Base-by-base conservation (phyloP, 225 moss, liverwort and hornwort species). In the Sphagnum tenellum region DNA sequence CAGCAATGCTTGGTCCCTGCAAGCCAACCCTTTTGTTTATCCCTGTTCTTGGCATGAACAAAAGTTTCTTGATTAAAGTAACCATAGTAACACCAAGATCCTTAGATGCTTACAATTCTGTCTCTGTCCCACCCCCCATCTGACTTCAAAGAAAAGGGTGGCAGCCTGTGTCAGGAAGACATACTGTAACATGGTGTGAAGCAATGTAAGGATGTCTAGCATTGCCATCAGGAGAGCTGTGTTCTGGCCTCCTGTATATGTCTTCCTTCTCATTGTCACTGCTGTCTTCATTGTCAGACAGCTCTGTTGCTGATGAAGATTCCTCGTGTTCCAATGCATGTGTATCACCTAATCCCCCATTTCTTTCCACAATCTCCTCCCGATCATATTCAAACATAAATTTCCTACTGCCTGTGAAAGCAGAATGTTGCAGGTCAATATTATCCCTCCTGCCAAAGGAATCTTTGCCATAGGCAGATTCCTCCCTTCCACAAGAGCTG, bases 281-380 rank as follows among this genome's bases (percentile, higher is more conserved):
- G 5, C 70, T 68, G 5, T 74, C 73, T 13, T 81, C 84, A 46
- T 86, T 86, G 12, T 88, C 88, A 7, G 88, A 84, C 59, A 75
- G 80, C 49, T 91, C 91, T 2, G 79, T 78, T 50, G 76, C 91
- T 29, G 91, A 91, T 1, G 91, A 89, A 46, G 68, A 50, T 29
- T 62, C 77, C 46, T 68, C 65, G 54, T 71, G 70, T 45, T 78
- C 74, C 44, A 64, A 60, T 5, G 48, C 63, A 51, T 65, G 55
- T 29, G 55, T 4, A 4, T 75, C 61, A 8, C 61, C 49, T 60
- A 60, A 57, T 47, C n/a, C 69, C 12, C 13, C 53, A 29, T 29
- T 29, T 53, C 61, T 51, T 46, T 49, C 60, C 2, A 49, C 46
- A 46, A 64, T 4, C 12, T 12, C 44, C 47, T 53, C 4, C 50